Percentiles rank a stretch among this genome's conserved stretches.
phyloP scores from a whole-genome alignment of 2,329 filamentous ascomycete genomes.

The Arthroderma sp. region DNA sequence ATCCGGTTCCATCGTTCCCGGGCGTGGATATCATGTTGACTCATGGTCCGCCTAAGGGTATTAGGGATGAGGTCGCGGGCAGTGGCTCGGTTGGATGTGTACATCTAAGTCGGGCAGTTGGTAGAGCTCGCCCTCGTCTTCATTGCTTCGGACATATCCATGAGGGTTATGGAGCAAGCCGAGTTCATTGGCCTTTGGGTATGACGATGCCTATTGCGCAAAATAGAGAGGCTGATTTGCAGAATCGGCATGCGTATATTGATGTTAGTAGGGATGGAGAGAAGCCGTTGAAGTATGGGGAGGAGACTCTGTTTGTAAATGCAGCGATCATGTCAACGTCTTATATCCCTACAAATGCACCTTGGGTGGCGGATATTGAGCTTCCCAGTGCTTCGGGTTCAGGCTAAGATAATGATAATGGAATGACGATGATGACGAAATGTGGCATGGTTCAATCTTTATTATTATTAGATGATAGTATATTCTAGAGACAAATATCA shows the following conservation, averaged over 20 bases:
- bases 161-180: conserved; percentile 34
- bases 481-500: too few relatives aligned
- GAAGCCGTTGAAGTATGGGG: conserved; percentile 23
- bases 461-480: too few relatives aligned
- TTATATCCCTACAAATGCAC: conserved; percentile 33
- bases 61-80: conserved; percentile 34
- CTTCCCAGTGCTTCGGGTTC: conserved; percentile 18
- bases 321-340: conserved; percentile 39
- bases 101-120: conserved; percentile 19
- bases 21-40: conserved; percentile 39
- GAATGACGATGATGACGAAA: too few relatives aligned
- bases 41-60: conserved; percentile 41
- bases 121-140: conserved; percentile 19
- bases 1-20: conserved; percentile 5
- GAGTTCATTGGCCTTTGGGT: conserved; percentile 4
- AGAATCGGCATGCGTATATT: conserved; percentile 2
- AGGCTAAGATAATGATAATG: not conserved
- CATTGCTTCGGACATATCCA: conserved; percentile 32
- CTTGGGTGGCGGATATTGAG: conserved; percentile 42
- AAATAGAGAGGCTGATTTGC: conserved; percentile 3
- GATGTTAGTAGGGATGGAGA: conserved; percentile 19
- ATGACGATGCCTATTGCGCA: conserved; percentile 3
- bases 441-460: too few relatives aligned
- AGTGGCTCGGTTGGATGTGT: conserved; percentile 21
- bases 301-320: conserved; percentile 48